Percentiles rank a stretch among this genome's conserved stretches.
Conservation (phyloP, 257 asterid species). For the Solanum etuberosum region DNA sequence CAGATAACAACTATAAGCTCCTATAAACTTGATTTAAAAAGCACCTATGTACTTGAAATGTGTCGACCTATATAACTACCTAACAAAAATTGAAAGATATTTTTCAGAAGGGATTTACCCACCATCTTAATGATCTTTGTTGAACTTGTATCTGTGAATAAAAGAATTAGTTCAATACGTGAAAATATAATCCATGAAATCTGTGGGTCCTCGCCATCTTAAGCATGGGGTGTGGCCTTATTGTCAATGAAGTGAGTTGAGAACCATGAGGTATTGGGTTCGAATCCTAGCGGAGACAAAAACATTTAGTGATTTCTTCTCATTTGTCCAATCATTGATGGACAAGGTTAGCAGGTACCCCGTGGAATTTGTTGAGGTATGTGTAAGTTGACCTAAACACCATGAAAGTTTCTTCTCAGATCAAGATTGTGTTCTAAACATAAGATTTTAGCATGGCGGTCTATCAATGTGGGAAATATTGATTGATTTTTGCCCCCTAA, state of each 20-base stretch:
- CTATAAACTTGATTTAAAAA: neutral
- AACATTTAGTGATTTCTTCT: neutral
- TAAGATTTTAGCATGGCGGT: neutral
- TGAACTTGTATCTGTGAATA: neutral
- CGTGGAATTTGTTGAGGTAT: neutral
- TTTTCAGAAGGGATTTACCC: neutral
- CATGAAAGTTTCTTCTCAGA: neutral
- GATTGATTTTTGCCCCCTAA: neutral
- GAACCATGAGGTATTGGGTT: neutral
- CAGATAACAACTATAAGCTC: neutral
- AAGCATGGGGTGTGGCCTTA: neutral
- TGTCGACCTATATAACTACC: neutral
- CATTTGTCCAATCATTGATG: neutral
- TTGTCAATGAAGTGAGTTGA: neutral
- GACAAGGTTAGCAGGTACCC: neutral
- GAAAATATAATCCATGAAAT: neutral
- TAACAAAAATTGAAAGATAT: neutral
- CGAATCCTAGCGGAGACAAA: neutral
- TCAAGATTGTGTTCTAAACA: neutral
- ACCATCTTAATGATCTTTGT: neutral
- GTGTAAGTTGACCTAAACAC: neutral
- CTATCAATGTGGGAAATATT: neutral
- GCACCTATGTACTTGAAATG: neutral
- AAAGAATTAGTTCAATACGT: neutral
- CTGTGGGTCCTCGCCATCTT: neutral